Evolutionary conservation across 2,329 filamentous ascomycete species (phyloP).

Genomic region (Diaporthe amygdali): DNA sequence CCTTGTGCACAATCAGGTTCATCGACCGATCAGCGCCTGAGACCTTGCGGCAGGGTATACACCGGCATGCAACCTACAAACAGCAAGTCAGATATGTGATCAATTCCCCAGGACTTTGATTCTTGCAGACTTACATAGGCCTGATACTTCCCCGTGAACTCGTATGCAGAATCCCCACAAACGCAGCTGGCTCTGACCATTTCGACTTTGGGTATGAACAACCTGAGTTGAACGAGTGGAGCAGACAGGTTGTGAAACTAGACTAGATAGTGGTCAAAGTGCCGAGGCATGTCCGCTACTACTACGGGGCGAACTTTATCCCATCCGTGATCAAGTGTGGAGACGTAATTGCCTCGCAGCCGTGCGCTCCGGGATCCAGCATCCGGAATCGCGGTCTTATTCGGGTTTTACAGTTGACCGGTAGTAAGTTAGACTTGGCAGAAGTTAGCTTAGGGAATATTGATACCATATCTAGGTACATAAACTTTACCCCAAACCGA

Average conservation of each 20-base stretch:
- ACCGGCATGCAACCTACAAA: slow-evolving; percentile 12
- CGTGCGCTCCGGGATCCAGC: background rate
- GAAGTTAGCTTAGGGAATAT: too few species aligned
- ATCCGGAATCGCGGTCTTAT: too few species aligned
- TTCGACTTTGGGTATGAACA: background rate
- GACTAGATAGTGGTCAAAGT: background rate
- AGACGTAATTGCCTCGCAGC: background rate
- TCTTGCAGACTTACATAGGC: background rate
- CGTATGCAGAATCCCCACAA: slow-evolving; percentile 13
- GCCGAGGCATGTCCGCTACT: background rate
- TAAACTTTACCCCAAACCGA: too few species aligned
- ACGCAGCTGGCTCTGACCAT: slow-evolving; percentile 22
- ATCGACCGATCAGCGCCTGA: slow-evolving; percentile 15
- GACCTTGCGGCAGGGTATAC: slow-evolving; percentile 20
- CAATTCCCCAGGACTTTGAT: too few species aligned
- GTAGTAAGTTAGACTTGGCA: background rate
- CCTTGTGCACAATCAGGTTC: slow-evolving; percentile 10
- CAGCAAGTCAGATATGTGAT: background rate
- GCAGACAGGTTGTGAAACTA: background rate
- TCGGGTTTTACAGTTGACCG: too few species aligned
- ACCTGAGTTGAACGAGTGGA: background rate
- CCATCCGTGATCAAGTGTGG: background rate
- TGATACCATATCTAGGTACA: too few species aligned
- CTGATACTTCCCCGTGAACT: slow-evolving; percentile 14
- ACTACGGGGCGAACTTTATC: background rate